Evolutionary conservation across 805 yeast species (phyloP), one percentile per base, ranked within the genome.

Genomic region (Hyphopichia homilentoma): DNA sequence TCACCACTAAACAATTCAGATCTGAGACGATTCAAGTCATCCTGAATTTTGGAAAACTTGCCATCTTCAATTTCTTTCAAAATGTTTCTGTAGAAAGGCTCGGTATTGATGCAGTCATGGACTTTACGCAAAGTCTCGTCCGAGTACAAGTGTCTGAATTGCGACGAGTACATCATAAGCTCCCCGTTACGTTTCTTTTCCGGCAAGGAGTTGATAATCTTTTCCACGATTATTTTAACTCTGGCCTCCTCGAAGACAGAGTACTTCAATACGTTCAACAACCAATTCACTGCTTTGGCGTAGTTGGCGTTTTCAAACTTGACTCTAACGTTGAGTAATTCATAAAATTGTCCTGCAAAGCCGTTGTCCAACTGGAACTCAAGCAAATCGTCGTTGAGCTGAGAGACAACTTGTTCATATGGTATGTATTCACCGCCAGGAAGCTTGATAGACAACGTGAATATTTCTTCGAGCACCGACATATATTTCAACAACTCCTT

Each of bases 381-480:
- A 16, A 89, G 63, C 6, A 93, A 76, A 43, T 89, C 97, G 19
- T 77, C 70, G 48, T 86, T 84, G 25, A 88, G 54, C 17, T 73
- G 69, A 13, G 81, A 66, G 6, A 87, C 80, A n/a, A 88, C 96
- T 27, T 79, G 73, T 35, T 88, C 94, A 49, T 72, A 84, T 1
- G 84, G 74, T 14, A 80, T 61, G 11, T 67, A 53, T 3, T 68
- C 50, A 2, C 88, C 90, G 45, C 75, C 72, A 2, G 76, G 81
- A 7, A 73, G 61, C 28, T 64, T 62, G 59, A 90, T 67, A 2
- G 97, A 93, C 51, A 85, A 63, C 0, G 86, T 65, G 48, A 85
- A 84, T 6, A 89, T 54, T 29, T 81, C 84, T 34, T 75, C 76
- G 7, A 89, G 52, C 7, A 74, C 54, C 14, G 79, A 77, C 41